Conservation (phyloP, 1,139 yeast species). For the Yamadazyma jaroonii region DNA sequence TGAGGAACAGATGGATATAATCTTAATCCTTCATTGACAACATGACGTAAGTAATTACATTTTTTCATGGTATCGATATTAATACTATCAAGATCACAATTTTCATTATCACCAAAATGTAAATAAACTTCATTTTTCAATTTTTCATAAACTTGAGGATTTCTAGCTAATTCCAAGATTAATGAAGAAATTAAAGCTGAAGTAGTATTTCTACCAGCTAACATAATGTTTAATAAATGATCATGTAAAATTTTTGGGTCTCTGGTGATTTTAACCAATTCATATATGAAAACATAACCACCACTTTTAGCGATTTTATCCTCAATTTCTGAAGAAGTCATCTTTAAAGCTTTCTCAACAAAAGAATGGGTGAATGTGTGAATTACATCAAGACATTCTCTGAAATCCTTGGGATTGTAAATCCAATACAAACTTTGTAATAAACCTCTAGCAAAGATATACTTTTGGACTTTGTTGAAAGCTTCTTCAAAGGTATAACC, state of each 20-base stretch:
- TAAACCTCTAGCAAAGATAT: slow-evolving; percentile 31
- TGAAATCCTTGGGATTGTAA: slow-evolving; percentile 29
- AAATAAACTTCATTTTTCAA: slow-evolving; percentile 32
- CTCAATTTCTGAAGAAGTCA: slow-evolving; percentile 27
- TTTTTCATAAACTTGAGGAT: slow-evolving; percentile 33
- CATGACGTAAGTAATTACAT: slow-evolving; percentile 46
- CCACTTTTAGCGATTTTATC: slow-evolving; percentile 19
- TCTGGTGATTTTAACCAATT: slow-evolving; percentile 43
- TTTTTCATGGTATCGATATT: slow-evolving; percentile 47
- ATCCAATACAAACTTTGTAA: slow-evolving; percentile 32
- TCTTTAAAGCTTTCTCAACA: slow-evolving; percentile 23
- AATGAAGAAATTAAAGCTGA: slow-evolving; percentile 45
- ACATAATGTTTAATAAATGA: slow-evolving; percentile 44
- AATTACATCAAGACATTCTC: slow-evolving; percentile 22
- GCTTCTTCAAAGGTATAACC: slow-evolving; percentile 31
- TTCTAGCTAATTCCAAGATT: slow-evolving; percentile 39
- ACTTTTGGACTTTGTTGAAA: slow-evolving; percentile 31
- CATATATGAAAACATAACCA: slow-evolving; percentile 46
- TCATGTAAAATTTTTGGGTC: slow-evolving; percentile 47
- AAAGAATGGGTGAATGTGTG: slow-evolving; percentile 26
- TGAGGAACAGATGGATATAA: slow-evolving; percentile 55
- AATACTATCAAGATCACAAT: slow-evolving; percentile 16
- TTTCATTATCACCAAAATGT: slow-evolving; percentile 25
- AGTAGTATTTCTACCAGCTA: slow-evolving; percentile 55
- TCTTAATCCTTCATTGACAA: slow-evolving; percentile 50